Evolutionary conservation across 768 basidiomycete genomes (phyloP).

Genomic region (Amanita rimosa): DNA sequence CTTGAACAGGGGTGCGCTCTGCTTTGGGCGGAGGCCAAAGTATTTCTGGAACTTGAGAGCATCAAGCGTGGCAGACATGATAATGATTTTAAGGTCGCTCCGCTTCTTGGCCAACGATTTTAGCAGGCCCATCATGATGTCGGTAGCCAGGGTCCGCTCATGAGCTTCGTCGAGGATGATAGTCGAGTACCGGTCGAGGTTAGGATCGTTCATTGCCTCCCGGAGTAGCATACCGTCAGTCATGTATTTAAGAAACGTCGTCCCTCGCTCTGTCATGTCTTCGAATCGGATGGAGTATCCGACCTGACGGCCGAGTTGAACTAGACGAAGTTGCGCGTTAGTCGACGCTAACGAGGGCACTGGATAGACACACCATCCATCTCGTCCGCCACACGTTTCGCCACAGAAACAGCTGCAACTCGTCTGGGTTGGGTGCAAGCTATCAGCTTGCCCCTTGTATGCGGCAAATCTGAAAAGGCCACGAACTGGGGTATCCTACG

Average conservation of each 20-base stretch:
- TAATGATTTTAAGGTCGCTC: conserved; percentile 68
- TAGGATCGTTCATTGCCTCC: conserved; percentile 42
- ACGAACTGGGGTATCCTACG: conserved; percentile 93
- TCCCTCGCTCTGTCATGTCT: conserved; percentile 27
- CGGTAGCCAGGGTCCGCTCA: conserved; percentile 90
- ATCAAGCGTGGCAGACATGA: conserved; percentile 97
- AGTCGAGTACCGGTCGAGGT: conserved; percentile 49
- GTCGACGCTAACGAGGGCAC: neutral
- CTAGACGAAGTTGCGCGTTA: too few species aligned
- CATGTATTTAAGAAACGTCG: conserved; percentile 20
- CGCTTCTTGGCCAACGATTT: conserved; percentile 74
- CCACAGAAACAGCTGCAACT: conserved; percentile 85
- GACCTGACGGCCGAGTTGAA: conserved; percentile 65
- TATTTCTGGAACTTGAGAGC: conserved; percentile 83
- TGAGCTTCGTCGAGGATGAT: conserved; percentile 94
- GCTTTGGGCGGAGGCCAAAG: conserved; percentile 54
- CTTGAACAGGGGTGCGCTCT: conserved; percentile 60
- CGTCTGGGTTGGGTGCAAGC: conserved; percentile 93
- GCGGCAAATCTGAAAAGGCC: conserved; percentile 85
- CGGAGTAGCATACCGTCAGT: conserved; percentile 12
- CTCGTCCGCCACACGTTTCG: conserved; percentile 84
- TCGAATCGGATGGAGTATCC: conserved; percentile 95
- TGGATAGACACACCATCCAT: conserved; percentile 76
- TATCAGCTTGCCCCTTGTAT: conserved; percentile 79
- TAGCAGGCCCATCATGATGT: conserved; percentile 79